Evolutionary conservation across 805 yeast species (phyloP).

Genomic region (Saccharomycopsis schoenii): DNA sequence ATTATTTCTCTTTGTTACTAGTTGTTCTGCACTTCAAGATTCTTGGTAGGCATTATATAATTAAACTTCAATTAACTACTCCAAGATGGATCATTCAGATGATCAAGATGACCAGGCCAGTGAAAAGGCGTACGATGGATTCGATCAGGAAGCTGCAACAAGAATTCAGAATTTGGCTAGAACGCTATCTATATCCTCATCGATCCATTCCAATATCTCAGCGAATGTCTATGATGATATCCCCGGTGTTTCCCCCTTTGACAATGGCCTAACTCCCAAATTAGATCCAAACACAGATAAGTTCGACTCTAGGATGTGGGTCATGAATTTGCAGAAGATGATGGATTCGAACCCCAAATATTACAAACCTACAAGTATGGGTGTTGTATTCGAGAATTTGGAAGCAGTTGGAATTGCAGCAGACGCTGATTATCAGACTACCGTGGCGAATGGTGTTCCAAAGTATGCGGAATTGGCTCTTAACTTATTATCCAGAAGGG

Average conservation of each 20-base stretch:
- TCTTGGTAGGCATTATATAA: too few relatives aligned
- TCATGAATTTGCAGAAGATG: constrained; percentile 45
- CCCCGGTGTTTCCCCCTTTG: constrained; percentile 22
- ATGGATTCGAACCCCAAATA: constrained; percentile 48
- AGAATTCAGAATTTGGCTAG: constrained; percentile 33
- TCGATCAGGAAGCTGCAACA: constrained; percentile 26
- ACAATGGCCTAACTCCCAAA: constrained; percentile 27
- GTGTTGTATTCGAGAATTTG: constrained; percentile 49
- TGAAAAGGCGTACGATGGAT: constrained; percentile 26
- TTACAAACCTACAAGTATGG: constrained; percentile 46
- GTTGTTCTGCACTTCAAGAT: too few relatives aligned
- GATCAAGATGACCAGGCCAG: not conserved
- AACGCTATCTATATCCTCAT: constrained; percentile 24
- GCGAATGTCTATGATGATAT: not conserved
- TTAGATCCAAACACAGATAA: constrained; percentile 50
- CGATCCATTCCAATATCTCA: not conserved
- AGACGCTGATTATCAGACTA: constrained; percentile 58
- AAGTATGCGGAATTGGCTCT: constrained; percentile 26
- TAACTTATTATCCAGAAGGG: constrained; percentile 14
- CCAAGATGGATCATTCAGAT: not conserved
- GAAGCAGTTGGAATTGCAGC: constrained; percentile 52
- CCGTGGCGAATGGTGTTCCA: constrained; percentile 21
- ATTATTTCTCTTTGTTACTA: too few relatives aligned
- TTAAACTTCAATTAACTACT: not conserved
- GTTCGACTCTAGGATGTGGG: constrained; percentile 55